Conservation (phyloP, 2,329 filamentous ascomycete genomes). For the Fusarium albidum region DNA sequence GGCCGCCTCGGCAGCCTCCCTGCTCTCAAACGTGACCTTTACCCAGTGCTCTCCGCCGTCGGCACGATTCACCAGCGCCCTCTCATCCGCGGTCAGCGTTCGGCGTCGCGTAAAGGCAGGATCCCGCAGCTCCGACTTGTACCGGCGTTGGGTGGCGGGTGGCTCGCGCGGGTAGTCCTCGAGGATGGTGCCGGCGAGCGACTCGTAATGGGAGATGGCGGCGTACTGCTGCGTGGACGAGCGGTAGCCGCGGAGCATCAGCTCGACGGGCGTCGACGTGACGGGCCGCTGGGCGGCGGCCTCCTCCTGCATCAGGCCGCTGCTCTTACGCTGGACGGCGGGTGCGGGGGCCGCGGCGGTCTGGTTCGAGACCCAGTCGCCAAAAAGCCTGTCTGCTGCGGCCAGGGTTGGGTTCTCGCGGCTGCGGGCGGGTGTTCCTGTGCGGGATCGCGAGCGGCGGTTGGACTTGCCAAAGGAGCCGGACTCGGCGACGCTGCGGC, state of each 20-base stretch:
- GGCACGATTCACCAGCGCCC: constrained; percentile 80
- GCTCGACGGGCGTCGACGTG: constrained; percentile 68
- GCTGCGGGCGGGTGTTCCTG: constrained; percentile 62
- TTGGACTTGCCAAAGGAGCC: constrained; percentile 75
- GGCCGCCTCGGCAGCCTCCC: constrained; percentile 74
- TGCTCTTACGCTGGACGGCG: constrained; percentile 47
- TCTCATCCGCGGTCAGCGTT: constrained; percentile 74
- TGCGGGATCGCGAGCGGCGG: constrained; percentile 68
- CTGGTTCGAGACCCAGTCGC: constrained; percentile 63
- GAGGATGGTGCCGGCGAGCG: constrained; percentile 84
- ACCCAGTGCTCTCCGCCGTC: constrained; percentile 93
- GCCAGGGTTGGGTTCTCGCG: constrained; percentile 69
- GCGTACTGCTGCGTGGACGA: constrained; percentile 77
- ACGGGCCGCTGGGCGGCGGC: constrained; percentile 46
- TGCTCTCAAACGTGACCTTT: constrained; percentile 81
- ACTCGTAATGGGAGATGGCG: constrained; percentile 87
- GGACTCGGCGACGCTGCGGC: constrained; percentile 65
- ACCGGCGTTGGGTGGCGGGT: constrained; percentile 73
- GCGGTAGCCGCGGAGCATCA: constrained; percentile 84
- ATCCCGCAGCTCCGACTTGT: constrained; percentile 77
- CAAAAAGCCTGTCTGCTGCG: constrained; percentile 69
- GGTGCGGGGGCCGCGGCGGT: constrained; percentile 42
- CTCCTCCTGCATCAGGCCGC: constrained; percentile 51
- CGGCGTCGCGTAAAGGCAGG: constrained; percentile 72
- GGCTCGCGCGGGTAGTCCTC: constrained; percentile 92